phyloP scores from a whole-genome alignment of 306 rosid species.

The Quercus wislizeni region DNA sequence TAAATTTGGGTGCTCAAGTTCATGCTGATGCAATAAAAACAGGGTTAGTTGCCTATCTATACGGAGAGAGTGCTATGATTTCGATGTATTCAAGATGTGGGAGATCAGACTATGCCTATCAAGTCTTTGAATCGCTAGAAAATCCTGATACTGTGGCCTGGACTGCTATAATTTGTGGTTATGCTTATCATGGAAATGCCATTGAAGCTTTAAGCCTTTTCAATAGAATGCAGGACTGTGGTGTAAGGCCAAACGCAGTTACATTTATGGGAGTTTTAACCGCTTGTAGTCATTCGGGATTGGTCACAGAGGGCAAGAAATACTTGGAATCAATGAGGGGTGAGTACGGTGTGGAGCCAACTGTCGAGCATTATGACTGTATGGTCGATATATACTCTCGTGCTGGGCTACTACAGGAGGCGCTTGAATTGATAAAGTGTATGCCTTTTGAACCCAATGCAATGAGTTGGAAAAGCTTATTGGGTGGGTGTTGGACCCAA shows the following conservation, averaged over 20 bases:
- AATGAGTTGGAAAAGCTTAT: conserved; percentile 60
- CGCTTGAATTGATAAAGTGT: conserved; percentile 41
- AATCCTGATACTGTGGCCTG: conserved; percentile 59
- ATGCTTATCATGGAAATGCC: conserved; percentile 59
- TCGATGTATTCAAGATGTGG: conserved; percentile 72
- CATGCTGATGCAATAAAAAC: conserved; percentile 60
- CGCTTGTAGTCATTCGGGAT: conserved; percentile 60
- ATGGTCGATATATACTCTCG: conserved; percentile 60
- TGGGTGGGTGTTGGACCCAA: conserved; percentile 67
- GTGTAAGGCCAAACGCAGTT: conserved; percentile 48
- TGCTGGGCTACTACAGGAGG: conserved; percentile 49
- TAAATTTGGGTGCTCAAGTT: conserved; percentile 48
- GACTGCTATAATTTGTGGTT: conserved; percentile 58
- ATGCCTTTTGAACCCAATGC: conserved; percentile 49
- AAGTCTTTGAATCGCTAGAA: conserved; percentile 44
- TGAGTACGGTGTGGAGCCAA: conserved; percentile 39
- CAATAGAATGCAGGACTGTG: conserved; percentile 39
- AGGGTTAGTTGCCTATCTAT: conserved; percentile 38
- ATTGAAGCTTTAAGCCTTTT: conserved; percentile 46
- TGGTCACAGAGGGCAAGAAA: conserved; percentile 44
- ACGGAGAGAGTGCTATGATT: conserved; percentile 62
- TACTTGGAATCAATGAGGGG: conserved; percentile 50
- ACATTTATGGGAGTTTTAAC: conserved; percentile 56
- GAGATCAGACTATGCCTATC: conserved; percentile 46
- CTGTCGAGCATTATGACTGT: conserved; percentile 54